Conservation (phyloP, 2,329 filamentous ascomycete species). For the Didymella pomorum region DNA sequence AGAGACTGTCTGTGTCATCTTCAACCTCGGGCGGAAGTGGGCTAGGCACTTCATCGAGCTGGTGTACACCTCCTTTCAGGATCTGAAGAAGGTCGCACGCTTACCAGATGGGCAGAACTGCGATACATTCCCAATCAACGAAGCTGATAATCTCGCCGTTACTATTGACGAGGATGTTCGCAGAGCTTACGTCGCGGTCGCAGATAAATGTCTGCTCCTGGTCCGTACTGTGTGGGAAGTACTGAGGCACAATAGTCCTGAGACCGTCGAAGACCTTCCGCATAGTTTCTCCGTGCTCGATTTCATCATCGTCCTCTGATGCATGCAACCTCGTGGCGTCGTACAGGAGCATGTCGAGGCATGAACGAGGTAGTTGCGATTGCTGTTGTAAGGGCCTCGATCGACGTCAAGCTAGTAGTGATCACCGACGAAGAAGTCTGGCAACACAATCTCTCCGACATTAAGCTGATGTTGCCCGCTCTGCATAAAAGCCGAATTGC, state of each 20-base stretch:
- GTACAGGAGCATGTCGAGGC: neutral
- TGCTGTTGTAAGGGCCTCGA: neutral
- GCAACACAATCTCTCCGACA: no score
- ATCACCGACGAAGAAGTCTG: neutral
- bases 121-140: conserved; percentile 3
- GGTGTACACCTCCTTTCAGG: neutral
- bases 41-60: neutral
- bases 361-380: neutral
- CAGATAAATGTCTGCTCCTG: neutral
- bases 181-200: neutral
- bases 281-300: neutral
- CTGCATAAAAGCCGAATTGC: no score
- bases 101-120: neutral
- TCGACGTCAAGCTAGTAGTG: neutral
- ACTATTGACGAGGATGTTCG: neutral
- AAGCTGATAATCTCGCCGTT: neutral
- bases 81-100: neutral
- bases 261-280: neutral
- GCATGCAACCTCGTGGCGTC: neutral
- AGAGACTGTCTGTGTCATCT: neutral
- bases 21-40: neutral
- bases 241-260: neutral
- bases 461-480: no score
- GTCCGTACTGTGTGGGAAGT: no score
- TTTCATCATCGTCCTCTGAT: neutral